Evolutionary conservation across 1,284 basidiomycete genomes (phyloP), one percentile per base, ranked within the genome.

Genomic region (Paramarasmius palmivorus): DNA sequence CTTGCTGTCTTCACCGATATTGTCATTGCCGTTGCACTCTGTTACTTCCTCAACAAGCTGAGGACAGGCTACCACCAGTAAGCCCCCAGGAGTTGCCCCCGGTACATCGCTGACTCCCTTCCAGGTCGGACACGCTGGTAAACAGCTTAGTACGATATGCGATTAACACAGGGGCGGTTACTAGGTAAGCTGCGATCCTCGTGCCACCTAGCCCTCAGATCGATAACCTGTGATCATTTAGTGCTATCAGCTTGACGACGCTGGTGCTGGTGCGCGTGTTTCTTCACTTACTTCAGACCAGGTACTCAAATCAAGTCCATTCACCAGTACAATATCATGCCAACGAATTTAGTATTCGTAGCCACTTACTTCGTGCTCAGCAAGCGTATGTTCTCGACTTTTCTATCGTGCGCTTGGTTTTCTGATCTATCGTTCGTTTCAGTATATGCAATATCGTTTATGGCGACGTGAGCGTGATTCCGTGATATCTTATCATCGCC

Each of bases 371-470:
- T 88, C 56, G 74, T 82, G 48, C 67, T 87, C 46, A 83, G 81
- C 68, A 88, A 87, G 69, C 61, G 86, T 87, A 63, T 59, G 82
- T 46, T n/a, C n/a, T n/a, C n/a, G 25, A 15, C n/a, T 14, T 5
- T 4, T 29, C 3, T 19, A 19, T 34, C 36, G 19, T 15, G 4
- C 20, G 35, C n/a, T 4, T n/a, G n/a, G 6, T 15, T 26, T 64
- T 6, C 17, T 25, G 20, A 22, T 25, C 19, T 41, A 26, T 19
- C 25, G 4, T 26, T 17, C 7, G 7, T 17, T 19, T 32, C 22
- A 88, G 86, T 87, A 26, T 88, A 87, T 61, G 82, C 78, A 1
- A 81, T 85, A 52, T 88, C 86, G 5, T 84, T 84, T 63, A 72
- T 88, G 61, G 83, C 84, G 51, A 83, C 86, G 82, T 86, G 63